These are phyloP conservation scores for Scytalidium lignicola DNA, from an alignment of 2,329 filamentous ascomycete species.

Conservation along the genomic window DNA sequence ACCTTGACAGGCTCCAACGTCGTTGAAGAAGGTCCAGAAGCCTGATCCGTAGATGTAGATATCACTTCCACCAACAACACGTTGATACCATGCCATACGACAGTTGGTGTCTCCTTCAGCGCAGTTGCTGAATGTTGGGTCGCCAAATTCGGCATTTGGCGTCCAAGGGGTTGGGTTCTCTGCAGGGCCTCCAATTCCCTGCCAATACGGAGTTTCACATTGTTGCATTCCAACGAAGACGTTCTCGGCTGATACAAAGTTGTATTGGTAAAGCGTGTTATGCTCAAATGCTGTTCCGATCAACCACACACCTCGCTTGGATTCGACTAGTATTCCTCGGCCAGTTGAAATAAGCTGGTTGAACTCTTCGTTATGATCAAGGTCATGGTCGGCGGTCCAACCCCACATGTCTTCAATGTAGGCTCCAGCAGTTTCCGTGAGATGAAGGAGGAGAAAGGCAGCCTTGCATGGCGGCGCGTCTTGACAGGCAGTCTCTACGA, in stretches of 20 bases:
- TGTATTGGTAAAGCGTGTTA: constrained; percentile 45
- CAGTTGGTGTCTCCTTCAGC: constrained; percentile 21
- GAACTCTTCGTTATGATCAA: constrained; percentile 20
- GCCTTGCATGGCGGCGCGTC: constrained; percentile 37
- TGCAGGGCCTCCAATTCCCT: constrained; percentile 24
- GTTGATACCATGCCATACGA: constrained; percentile 21
- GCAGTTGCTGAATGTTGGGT: constrained; percentile 27
- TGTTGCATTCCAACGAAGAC: constrained; percentile 11
- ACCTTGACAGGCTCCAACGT: not conserved
- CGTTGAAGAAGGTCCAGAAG: constrained; percentile 32
- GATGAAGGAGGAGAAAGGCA: constrained; percentile 44
- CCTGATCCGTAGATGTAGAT: constrained; percentile 29
- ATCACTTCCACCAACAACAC: constrained; percentile 18
- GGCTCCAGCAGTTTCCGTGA: constrained; percentile 38
- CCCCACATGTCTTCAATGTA: constrained; percentile 52
- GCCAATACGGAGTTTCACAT: constrained; percentile 13
- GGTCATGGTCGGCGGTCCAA: constrained; percentile 24
- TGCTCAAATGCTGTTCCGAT: constrained; percentile 46
- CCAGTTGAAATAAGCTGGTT: constrained; percentile 45
- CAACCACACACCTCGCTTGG: constrained; percentile 45
- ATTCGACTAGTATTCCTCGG: constrained; percentile 42
- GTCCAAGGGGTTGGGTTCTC: constrained; percentile 32
- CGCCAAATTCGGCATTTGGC: constrained; percentile 19
- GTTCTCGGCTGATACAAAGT: constrained; percentile 30
- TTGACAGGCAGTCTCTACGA: constrained; percentile 35